Percentiles rank a stretch among this genome's conserved stretches.
phyloP scores from a whole-genome alignment of 2,329 filamentous ascomycete genomes.

The Cryphonectria naterciae region DNA sequence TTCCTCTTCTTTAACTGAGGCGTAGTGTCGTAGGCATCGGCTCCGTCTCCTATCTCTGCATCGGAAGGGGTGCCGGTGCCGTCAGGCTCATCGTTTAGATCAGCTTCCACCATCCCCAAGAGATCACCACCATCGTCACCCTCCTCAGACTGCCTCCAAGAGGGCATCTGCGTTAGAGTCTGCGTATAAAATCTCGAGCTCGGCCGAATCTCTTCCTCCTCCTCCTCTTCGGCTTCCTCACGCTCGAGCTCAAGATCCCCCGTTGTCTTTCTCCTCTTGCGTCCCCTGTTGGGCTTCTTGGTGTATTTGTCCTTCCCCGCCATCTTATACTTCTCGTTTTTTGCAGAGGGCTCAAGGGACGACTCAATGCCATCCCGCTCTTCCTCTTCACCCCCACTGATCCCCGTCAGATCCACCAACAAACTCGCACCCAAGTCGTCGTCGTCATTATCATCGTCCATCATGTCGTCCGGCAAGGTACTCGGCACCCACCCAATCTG shows the following conservation, averaged over 20 bases:
- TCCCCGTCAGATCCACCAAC: slow-evolving; percentile 8
- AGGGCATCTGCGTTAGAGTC: slow-evolving; percentile 41
- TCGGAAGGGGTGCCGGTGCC: neutral
- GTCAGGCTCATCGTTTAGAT: slow-evolving; percentile 34
- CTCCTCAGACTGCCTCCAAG: slow-evolving; percentile 25
- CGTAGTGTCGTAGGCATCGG: neutral
- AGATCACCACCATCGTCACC: slow-evolving; percentile 25
- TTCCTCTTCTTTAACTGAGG: slow-evolving; percentile 20
- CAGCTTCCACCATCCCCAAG: slow-evolving; percentile 29
- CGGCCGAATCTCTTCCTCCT: slow-evolving; percentile 31
- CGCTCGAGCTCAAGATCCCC: slow-evolving; percentile 6
- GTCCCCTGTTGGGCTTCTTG: slow-evolving; percentile 1
- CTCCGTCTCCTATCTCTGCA: neutral
- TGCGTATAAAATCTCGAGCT: slow-evolving; percentile 40
- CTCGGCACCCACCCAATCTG: slow-evolving; percentile 36
- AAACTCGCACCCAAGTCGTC: slow-evolving; percentile 23
- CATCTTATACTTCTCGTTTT: neutral
- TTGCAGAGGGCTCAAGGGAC: neutral
- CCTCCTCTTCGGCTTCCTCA: slow-evolving; percentile 31
- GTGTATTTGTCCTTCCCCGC: slow-evolving; percentile 7
- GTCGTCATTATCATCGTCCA: slow-evolving; percentile 18
- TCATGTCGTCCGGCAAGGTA: slow-evolving; percentile 13
- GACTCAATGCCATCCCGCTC: neutral
- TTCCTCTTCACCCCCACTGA: slow-evolving; percentile 10
- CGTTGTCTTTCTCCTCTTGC: slow-evolving; percentile 19